Base-by-base conservation (phyloP, 208 protist species). In the Chromosphaera perkinsii region DNA sequence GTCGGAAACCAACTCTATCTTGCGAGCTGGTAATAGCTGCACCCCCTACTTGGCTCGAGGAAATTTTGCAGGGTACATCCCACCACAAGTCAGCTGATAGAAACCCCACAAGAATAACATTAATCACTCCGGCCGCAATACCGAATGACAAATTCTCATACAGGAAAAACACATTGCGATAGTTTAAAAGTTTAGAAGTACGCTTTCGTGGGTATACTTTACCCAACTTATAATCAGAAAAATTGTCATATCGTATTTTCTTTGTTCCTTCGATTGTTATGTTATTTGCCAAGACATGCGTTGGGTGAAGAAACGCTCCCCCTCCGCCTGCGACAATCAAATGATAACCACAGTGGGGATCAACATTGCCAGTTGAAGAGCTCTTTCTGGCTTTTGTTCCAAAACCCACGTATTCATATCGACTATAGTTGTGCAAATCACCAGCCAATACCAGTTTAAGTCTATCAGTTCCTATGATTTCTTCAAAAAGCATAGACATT, bases 391-490 rank as follows among this genome's bases (percentile, higher is more conserved):
- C 10, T 17, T 45, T 17, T 7, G 7, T 17, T n/a, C 39, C 39
- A 45, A 45, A 7, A 45, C 39, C 40, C n/a, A n/a, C n/a, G n/a
- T n/a, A n/a, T n/a, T n/a, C n/a, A 47, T 67, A 37, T 36, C 87
- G 85, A 35, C 83, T 86, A 81, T 91, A 90, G 79, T 89, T 52
- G 75, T 90, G 87, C 63, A 91, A 83, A 64, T 91, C 87, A n/a
- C 85, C 87, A 14, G 78, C 76, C 1, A 88, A 27, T 22, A 83
- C 80, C 49, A 90, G 43, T 5, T 82, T 75, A 32, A 88, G 73
- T 1, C 84, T 79, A n/a, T n/a, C n/a, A 36, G 84, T 85, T 54
- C 85, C 87, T 36, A 91, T 72, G 17, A 61, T 71, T 12, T 65
- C 35, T 1, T 71, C 51, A 4, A 82, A 67, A 9, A 89, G 73